These are phyloP conservation scores for Aspergillus avenaceus DNA, from an alignment of 495 filamentous ascomycete species.

Conservation along the genomic window DNA sequence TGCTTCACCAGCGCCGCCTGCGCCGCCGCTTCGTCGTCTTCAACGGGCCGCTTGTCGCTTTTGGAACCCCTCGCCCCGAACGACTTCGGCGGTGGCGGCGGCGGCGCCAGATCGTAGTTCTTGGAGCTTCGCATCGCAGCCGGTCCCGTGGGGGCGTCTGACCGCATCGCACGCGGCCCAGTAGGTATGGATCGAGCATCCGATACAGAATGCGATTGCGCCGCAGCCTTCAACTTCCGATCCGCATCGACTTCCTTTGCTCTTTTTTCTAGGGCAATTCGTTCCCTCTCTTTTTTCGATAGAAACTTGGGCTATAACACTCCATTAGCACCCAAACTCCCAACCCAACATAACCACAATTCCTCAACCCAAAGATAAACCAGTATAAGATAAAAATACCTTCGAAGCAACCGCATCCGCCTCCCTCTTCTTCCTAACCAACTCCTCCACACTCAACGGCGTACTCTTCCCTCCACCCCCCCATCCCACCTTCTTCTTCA, in stretches of 20 bases:
- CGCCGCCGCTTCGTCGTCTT: slow-evolving; percentile 58
- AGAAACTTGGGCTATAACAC: slow-evolving; percentile 85
- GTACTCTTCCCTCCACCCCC: too few species aligned
- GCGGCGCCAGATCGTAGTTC: slow-evolving; percentile 52
- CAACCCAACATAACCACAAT: too few species aligned
- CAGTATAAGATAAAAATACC: slow-evolving; percentile 36
- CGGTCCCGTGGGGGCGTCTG: slow-evolving; percentile 50
- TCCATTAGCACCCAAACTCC: too few species aligned
- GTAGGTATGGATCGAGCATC: slow-evolving; percentile 56
- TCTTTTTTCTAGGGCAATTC: slow-evolving; percentile 78
- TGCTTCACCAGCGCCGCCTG: slow-evolving; percentile 76
- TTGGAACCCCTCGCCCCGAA: slow-evolving; percentile 33
- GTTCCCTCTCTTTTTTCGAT: slow-evolving; percentile 84
- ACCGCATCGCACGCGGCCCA: slow-evolving; percentile 72
- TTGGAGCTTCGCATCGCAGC: slow-evolving; percentile 48
- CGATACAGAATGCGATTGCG: slow-evolving; percentile 7
- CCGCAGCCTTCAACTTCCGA: slow-evolving; percentile 32
- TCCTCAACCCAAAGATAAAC: not conserved
- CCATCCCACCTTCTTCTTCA: slow-evolving; percentile 58
- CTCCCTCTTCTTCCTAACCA: slow-evolving; percentile 73
- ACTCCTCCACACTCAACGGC: slow-evolving; percentile 72
- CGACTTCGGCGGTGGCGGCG: slow-evolving; percentile 40
- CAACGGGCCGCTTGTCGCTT: slow-evolving; percentile 36
- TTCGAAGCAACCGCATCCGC: slow-evolving; percentile 74
- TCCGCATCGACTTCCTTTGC: slow-evolving; percentile 78